Evolutionary conservation across 129 eudicot genomes (phyloP).

Genomic region (Flaveria trinervia): DNA sequence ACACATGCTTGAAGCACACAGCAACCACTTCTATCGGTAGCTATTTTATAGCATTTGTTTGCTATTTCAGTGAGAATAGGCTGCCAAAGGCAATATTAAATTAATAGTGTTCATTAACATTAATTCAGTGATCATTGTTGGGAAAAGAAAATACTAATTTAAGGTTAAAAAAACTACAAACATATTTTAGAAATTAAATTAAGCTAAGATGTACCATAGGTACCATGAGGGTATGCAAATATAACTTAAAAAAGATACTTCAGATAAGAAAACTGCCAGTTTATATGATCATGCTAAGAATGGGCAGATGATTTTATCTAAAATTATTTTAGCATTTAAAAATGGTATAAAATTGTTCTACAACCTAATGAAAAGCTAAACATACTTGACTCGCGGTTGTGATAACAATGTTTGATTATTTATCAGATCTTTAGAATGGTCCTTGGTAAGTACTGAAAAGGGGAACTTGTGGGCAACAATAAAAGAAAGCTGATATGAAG

Average conservation of each 20-base stretch:
- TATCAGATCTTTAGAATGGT: background rate
- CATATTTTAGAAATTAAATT: background rate
- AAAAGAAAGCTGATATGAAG: background rate
- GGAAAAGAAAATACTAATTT: background rate
- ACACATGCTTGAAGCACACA: slow-evolving; percentile 73
- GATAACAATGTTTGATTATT: background rate
- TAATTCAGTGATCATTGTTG: background rate
- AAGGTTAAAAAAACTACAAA: background rate
- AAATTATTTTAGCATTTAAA: background rate
- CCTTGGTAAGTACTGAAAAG: background rate
- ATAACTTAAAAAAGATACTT: background rate
- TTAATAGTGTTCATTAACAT: background rate
- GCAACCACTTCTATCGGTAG: slow-evolving; percentile 68
- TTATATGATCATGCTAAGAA: background rate
- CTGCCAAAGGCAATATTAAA: slow-evolving; percentile 37
- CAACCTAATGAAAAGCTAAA: background rate
- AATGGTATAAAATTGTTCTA: background rate
- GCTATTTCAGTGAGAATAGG: slow-evolving; percentile 60
- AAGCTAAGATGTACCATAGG: background rate
- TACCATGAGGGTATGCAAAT: background rate
- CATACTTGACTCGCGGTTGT: background rate
- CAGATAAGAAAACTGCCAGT: background rate
- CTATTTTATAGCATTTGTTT: slow-evolving; percentile 52
- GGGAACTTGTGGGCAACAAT: background rate
- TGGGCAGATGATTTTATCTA: background rate